These are phyloP conservation scores for Barbarea vulgaris DNA, from an alignment of 345 rosid genomes.

Conservation along the genomic window DNA sequence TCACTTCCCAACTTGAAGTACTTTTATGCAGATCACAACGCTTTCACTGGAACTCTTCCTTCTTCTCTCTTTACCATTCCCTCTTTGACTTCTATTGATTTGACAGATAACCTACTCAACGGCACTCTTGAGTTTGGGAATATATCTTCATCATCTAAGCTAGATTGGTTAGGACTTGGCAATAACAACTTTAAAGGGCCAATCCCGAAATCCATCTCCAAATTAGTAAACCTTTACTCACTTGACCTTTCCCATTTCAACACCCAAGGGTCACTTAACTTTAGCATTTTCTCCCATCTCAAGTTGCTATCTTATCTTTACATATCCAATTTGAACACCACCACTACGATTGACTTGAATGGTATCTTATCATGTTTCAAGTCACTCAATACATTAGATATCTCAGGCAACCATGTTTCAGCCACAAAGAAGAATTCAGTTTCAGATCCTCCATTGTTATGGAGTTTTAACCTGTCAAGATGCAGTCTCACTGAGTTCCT, in stretches of 20 bases:
- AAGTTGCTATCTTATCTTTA: neutral
- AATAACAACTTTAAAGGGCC: conserved; percentile 33
- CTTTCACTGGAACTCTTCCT: neutral
- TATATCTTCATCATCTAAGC: neutral
- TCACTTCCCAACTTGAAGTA: no score
- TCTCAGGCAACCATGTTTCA: conserved; percentile 18
- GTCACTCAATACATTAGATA: neutral
- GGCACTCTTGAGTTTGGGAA: conserved; percentile 5
- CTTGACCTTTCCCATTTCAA: conserved; percentile 11
- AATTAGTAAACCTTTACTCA: neutral
- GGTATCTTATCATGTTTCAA: neutral
- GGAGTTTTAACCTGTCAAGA: neutral
- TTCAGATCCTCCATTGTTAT: neutral
- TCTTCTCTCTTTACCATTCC: conserved; percentile 1
- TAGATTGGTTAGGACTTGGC: neutral
- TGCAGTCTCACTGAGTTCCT: conserved; percentile 3
- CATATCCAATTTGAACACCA: conserved; percentile 18
- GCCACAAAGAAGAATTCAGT: neutral
- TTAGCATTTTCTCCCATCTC: conserved; percentile 30
- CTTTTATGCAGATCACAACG: no score
- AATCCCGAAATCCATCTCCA: conserved; percentile 21
- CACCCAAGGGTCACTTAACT: conserved; percentile 11
- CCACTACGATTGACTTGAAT: conserved; percentile 12
- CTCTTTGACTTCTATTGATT: neutral
- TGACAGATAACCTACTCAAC: neutral